Base-by-base conservation (phyloP, 2,329 filamentous ascomycete species). In the Coniochaeta prunicola region DNA sequence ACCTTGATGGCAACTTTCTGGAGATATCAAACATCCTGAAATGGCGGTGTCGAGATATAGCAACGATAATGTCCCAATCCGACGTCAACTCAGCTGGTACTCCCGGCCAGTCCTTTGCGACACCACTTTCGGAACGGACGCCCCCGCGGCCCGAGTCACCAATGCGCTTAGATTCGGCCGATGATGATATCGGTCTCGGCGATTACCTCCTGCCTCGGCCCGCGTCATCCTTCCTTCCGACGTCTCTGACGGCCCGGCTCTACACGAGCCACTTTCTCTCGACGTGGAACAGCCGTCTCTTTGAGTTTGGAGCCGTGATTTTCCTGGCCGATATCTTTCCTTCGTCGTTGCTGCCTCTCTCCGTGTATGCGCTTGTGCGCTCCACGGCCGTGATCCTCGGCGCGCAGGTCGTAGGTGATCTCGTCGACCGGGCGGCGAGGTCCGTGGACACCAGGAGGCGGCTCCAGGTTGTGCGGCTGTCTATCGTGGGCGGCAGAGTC, bases 351-450 rank as follows among this genome's bases (percentile, higher is more conserved):
- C 76, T 88, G 24, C 87, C 84, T 36, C 78, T 86, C 59, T 90
- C 87, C 0, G 72, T 87, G n/a, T 91, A 91, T 66, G 88, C 88
- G 0, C 71, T 91, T 7, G 74, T 79, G 5, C 81, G 88, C 24
- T 78, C 82, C 6, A 71, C 77, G 0, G 76, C 83, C 0, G 85
- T 85, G 0, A 80, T 87, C 4, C 30, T 84, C 0, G 72, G 89
- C 7, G 81, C 86, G 0, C 80, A 83, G 13, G 74, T 74, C 53
- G 69, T 91, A 6, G 88, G 88, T 1, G 66, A 68, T 1, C 77
- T 76, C 40, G 81, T 91, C 38, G 88, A 91, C 68, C 19, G 53
- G n/a, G 53, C 53, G 13, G 30, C 30, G 17, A 55, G 30, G 33
- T 26, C 45, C 3, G 24, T 17, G 3, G 24, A 3, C 13, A 70